These are phyloP conservation scores for Microdochium bolleyi DNA, from an alignment of 2,329 filamentous ascomycete genomes.

Conservation along the genomic window DNA sequence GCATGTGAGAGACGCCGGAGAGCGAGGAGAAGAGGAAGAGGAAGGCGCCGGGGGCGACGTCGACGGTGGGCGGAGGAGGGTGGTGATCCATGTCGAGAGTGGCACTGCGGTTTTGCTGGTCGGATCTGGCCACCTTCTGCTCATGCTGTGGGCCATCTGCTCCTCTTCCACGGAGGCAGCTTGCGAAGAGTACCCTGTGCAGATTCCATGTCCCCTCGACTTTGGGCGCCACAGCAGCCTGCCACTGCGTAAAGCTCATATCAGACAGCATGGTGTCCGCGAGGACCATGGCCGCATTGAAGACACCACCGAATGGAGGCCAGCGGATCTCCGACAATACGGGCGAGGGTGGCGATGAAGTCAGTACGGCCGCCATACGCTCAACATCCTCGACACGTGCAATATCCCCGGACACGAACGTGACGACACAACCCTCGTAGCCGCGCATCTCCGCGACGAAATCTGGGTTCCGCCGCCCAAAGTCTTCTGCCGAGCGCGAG, in stretches of 20 bases:
- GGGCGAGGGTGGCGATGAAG: too few species aligned
- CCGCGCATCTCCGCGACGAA: constrained; percentile 6
- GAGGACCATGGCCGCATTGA: constrained; percentile 20
- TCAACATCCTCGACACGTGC: too few species aligned
- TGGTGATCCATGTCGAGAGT: too few species aligned
- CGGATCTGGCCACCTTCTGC: too few species aligned
- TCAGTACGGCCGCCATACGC: too few species aligned
- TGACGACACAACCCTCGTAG: constrained; percentile 4
- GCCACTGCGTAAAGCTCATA: background rate
- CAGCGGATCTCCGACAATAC: too few species aligned
- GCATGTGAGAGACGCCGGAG: constrained; percentile 17
- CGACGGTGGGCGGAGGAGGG: background rate
- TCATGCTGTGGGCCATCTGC: too few species aligned
- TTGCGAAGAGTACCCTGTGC: constrained; percentile 2
- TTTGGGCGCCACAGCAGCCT: constrained; percentile 7
- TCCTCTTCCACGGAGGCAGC: too few species aligned
- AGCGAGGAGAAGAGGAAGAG: constrained; percentile 22
- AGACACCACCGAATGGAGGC: constrained; percentile 10
- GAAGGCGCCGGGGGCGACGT: constrained; percentile 21
- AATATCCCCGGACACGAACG: constrained; percentile 9
- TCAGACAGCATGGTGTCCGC: constrained; percentile 7
- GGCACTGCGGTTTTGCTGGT: too few species aligned
- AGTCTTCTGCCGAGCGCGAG: constrained; percentile 15
- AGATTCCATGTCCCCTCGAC: constrained; percentile 7
- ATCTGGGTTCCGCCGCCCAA: constrained; percentile 10